A percentile compares a stretch with the other conserved stretches of the same genome.
These are phyloP conservation scores for Lipomyces starkeyi DNA, from an alignment of 805 yeast species.

Conservation along the genomic window DNA sequence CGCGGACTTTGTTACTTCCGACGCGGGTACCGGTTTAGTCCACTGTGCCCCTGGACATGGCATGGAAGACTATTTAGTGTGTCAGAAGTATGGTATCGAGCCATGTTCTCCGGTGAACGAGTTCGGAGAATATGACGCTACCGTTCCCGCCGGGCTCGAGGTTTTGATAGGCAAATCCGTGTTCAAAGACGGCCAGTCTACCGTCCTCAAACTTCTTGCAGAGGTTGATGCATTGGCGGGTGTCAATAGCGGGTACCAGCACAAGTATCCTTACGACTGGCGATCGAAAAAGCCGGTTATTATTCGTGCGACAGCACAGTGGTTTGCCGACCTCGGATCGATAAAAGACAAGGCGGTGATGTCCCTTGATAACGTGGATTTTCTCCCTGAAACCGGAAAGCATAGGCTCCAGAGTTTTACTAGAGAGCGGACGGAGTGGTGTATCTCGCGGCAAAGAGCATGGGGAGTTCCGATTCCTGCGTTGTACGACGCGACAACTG, in stretches of 20 bases:
- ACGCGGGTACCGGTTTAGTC: slow-evolving; percentile 92
- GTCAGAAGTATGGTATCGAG: slow-evolving; percentile 60
- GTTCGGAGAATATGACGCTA: slow-evolving; percentile 66
- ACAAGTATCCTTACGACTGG: slow-evolving; percentile 97
- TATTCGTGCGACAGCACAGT: slow-evolving; percentile 93
- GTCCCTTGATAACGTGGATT: slow-evolving; percentile 67
- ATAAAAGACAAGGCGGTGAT: slow-evolving; percentile 67
- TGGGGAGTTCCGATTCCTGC: slow-evolving; percentile 99
- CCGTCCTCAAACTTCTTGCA: slow-evolving; percentile 54
- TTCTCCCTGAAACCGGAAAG: slow-evolving; percentile 74
- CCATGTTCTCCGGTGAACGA: slow-evolving; percentile 81
- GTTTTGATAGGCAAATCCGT: slow-evolving; percentile 64
- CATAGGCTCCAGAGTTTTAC: slow-evolving; percentile 76
- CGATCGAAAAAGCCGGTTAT: slow-evolving; percentile 94
- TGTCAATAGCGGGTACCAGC: slow-evolving; percentile 61
- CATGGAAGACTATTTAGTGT: slow-evolving; percentile 83
- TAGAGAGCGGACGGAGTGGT: slow-evolving; percentile 88
- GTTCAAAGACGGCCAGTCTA: slow-evolving; percentile 60
- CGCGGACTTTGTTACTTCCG: slow-evolving; percentile 79
- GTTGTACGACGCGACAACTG: slow-evolving; percentile 64
- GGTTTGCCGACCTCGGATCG: slow-evolving; percentile 86
- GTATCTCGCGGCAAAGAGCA: slow-evolving; percentile 91
- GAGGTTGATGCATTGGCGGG: slow-evolving; percentile 55
- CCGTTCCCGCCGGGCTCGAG: slow-evolving; percentile 56
- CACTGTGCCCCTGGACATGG: slow-evolving; percentile 99